Evolutionary conservation across 2,329 filamentous ascomycete genomes (phyloP), one percentile per base, ranked within the genome.

Genomic region (Aspergillus tubingensis): DNA sequence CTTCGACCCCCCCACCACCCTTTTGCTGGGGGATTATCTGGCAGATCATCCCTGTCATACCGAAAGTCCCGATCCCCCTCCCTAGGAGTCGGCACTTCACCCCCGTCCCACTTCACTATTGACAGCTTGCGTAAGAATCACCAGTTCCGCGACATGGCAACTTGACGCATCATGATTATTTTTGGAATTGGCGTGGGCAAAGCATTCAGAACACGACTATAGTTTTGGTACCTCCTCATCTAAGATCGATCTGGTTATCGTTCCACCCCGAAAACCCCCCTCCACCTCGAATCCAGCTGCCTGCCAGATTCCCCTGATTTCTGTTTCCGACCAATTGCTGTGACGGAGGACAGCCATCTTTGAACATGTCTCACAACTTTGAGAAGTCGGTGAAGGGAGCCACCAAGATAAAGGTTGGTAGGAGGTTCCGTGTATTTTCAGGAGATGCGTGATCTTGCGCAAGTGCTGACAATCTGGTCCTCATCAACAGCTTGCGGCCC

Each of bases 351-450:
- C 50, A 61, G 13, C 32, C 43, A 54, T 30, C 49, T 30, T 59
- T 61, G 60, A 72, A 61, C 60, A 77, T 77, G 75, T 67, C 74
- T 48, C 64, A 67, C 82, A 94, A 91, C 61, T 98, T 98, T 76
- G 95, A 99, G 84, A 99, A 98, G 85, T 96, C 93, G 69, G 95
- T 99, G 75, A 98, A 98, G 84, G 95, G 94, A 80, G 94, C 91
- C 71, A 98, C 94, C 72, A 98, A 98, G 84, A 91, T 96, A 76
- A 98, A 97, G 87, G 92, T 93, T 71, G 66, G 74, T 77, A 77
- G 68, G 36, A 7, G 8, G 19, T 17, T 44, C 27, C 21, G 36
- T 17, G 39, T 32, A 52, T 53, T 17, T 19, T 43, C 4, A 39
- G 19, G 17, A 7, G 51, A n/a, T 27, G 30, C 7, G 11, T 36